Evolutionary conservation across 805 yeast species (phyloP), one percentile per base, ranked within the genome.

Genomic region (Teunomyces pallodes): DNA sequence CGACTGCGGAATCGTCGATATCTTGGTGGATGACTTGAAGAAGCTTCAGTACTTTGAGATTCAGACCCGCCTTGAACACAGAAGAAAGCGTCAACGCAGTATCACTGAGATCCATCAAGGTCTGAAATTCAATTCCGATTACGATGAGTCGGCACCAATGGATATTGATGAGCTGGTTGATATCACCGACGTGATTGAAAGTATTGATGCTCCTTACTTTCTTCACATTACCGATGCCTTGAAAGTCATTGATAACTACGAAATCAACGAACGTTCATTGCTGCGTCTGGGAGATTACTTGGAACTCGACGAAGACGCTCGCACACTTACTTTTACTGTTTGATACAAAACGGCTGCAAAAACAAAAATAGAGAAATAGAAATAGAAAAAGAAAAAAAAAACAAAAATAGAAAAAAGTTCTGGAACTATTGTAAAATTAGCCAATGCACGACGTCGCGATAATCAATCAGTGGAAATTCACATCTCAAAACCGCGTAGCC

Each of bases 221-320:
- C 53, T 49, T 24, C 75, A 70, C 49, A 70, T 72, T 10, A 62
- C 70, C 36, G 72, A 69, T 50, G 74, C 74, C 2, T 64, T 72
- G 46, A 63, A 61, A 47, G 66, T 71, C 10, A 69, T 72, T 42
- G 77, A 72, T 47, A 55, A 54, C 42, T 71, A 58, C 46, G 76
- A 72, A 24, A 38, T 32, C n/a, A 31, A 43, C 16, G 39, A 32
- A 12, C 38, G 38, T 1, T 26, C 10, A 30, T 13, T 26, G 5
- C 16, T 33, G 6, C 39, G 41, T 7, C 12, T 16, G 13, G 31
- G 26, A 5, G 52, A 43, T 10, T 48, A 28, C 42, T 42, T 51
- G 30, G 54, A 53, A 9, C 40, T 51, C 17, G 56, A 51, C 35
- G 42, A 42, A 28, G n/a, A 24, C 17, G 50, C 33, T 12, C 38